Percentiles rank a stretch among this genome's conserved stretches.
These are phyloP conservation scores for Fusarium lyarnte DNA, from an alignment of 2,329 filamentous ascomycete species.

Conservation along the genomic window DNA sequence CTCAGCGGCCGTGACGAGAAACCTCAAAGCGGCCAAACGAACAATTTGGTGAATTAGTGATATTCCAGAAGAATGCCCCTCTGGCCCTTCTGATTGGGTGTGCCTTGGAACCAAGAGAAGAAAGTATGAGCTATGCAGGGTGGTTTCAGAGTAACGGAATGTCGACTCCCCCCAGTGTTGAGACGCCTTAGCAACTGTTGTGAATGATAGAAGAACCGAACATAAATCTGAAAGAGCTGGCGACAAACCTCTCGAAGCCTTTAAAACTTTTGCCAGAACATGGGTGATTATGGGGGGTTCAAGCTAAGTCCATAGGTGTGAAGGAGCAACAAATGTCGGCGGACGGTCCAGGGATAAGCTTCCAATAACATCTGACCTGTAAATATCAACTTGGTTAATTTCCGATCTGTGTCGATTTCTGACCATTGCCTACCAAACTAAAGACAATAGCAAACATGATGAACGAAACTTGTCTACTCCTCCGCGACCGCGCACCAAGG, in stretches of 20 bases:
- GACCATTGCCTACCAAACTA: not conserved
- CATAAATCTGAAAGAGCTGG: not conserved
- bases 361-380: conserved; percentile 6
- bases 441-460: not conserved
- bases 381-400: not conserved
- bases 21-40: not conserved
- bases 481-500: not conserved
- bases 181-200: not conserved
- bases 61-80: not conserved
- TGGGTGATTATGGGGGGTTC: not conserved
- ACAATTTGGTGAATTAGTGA: not conserved
- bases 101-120: not conserved
- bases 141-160: not conserved
- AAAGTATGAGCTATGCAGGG: not conserved
- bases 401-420: not conserved
- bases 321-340: not conserved
- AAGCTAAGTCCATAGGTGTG: not conserved
- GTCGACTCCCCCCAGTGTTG: not conserved
- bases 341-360: not conserved
- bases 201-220: not conserved
- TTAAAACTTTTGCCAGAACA: not conserved
- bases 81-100: not conserved
- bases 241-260: not conserved
- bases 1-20: not conserved
- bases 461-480: not conserved